Evolutionary conservation across 2,329 filamentous ascomycete genomes (phyloP), one percentile per base, ranked within the genome.

Genomic region (Nemania sp.): DNA sequence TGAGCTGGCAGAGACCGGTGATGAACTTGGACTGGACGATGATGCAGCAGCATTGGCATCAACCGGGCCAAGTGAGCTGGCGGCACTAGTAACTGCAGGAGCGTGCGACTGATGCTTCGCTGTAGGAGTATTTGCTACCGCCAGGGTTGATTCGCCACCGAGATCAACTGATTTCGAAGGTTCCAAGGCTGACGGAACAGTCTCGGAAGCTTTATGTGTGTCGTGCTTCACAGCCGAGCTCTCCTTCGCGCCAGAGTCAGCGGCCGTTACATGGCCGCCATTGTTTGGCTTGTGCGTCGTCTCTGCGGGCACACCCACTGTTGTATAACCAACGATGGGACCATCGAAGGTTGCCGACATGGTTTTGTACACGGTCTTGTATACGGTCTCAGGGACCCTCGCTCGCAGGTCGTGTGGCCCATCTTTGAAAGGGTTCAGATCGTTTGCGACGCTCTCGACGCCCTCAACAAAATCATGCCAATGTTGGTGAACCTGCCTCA

Each of bases 281-380:
- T 54, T 47, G 20, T 48, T 42, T 15, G 54, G 18, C 12, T 57
- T 40, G 13, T 54, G 35, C 21, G 67, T 65, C 11, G 64, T 67
- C 15, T 74, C 66, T n/a, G 68, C 72, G 39, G 65, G 54, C 34
- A 64, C 61, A 10, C 60, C 68, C 10, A 77, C 50, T 5, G 78
- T 81, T 35, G 73, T 73, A 57, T 77, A 81, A 25, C 79, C 77
- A 29, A 67, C 79, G 57, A 81, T 71, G 5, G 72, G 68, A n/a
- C 78, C 79, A 37, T 73, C 71, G 39, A 81, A 81, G 4, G 74
- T 78, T 12, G 75, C 69, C 5, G 70, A 65, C 69, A 79, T 62
- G 39, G 79, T 81, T 51, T 75, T 74, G 66, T 77, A 80, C 18
- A 81, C 73, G 17, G 77, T 78, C 13, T 68, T 69, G 35, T 75